These are phyloP conservation scores for Penicillium paradoxum DNA, from an alignment of 495 filamentous ascomycete species.

Conservation along the genomic window DNA sequence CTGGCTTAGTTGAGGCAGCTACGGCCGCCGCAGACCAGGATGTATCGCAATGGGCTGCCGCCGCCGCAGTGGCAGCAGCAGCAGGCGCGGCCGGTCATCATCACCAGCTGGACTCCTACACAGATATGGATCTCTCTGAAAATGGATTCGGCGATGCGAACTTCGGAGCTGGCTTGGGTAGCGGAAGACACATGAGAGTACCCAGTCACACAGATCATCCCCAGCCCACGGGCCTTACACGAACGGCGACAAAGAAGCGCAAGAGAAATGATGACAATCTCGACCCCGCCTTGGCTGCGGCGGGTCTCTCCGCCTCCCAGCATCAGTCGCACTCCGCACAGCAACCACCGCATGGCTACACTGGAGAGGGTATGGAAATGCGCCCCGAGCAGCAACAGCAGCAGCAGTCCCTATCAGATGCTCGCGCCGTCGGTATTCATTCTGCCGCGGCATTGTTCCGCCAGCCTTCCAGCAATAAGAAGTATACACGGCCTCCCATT, in stretches of 20 bases:
- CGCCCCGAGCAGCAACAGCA: slow-evolving; percentile 24
- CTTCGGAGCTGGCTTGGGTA: slow-evolving; percentile 27
- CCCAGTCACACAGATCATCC: slow-evolving; percentile 57
- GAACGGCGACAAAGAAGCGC: slow-evolving; percentile 40
- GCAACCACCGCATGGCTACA: slow-evolving; percentile 28
- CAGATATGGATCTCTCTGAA: slow-evolving; percentile 41
- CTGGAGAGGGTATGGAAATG: slow-evolving; percentile 35
- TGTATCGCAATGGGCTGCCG: slow-evolving; percentile 40
- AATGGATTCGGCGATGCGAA: slow-evolving; percentile 39
- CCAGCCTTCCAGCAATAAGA: slow-evolving; percentile 49
- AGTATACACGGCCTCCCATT: slow-evolving; percentile 59
- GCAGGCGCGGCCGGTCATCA: slow-evolving; percentile 36
- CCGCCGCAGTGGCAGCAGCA: slow-evolving; percentile 33
- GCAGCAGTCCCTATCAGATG: slow-evolving; percentile 39
- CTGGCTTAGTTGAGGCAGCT: slow-evolving; percentile 49
- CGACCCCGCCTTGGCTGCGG: slow-evolving; percentile 38
- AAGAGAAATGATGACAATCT: slow-evolving; percentile 43
- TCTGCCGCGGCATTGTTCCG: slow-evolving; percentile 57
- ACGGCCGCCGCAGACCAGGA: slow-evolving; percentile 50
- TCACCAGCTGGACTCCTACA: slow-evolving; percentile 38
- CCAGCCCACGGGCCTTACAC: slow-evolving; percentile 67
- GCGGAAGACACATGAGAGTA: slow-evolving; percentile 28
- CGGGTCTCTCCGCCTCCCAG: slow-evolving; percentile 24
- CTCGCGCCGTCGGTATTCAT: slow-evolving; percentile 50
- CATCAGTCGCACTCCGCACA: slow-evolving; percentile 29